phyloP scores from a whole-genome alignment of 2,329 filamentous ascomycete genomes.

The Fusarium papillatum region DNA sequence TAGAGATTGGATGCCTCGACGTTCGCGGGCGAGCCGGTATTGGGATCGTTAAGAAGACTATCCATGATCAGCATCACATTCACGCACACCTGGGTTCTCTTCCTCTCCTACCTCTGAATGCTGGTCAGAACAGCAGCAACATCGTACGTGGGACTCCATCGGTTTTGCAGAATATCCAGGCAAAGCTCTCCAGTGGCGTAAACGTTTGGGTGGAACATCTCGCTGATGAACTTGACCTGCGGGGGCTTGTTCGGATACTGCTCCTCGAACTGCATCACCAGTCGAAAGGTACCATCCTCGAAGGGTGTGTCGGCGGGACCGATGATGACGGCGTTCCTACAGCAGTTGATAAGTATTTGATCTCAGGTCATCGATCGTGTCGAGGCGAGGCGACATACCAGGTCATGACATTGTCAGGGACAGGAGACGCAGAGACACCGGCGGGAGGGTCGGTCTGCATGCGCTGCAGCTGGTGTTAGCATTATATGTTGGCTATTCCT shows the following conservation, averaged over 20 bases:
- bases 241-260: conserved; percentile 99
- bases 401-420: conserved; percentile 97
- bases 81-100: not conserved
- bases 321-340: conserved; percentile 98
- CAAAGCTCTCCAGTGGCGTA: conserved; percentile 98
- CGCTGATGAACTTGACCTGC: conserved; percentile 97
- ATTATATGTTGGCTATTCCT: not conserved
- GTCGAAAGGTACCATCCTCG: conserved; percentile 96
- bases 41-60: conserved; percentile 96
- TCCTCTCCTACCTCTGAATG: conserved; percentile 83
- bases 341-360: conserved; percentile 32
- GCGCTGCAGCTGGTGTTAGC: conserved; percentile 69
- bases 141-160: conserved; percentile 99
- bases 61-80: conserved; percentile 44
- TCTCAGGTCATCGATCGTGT: not conserved
- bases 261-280: conserved; percentile 99
- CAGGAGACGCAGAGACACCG: conserved; percentile 94
- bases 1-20: conserved; percentile 98
- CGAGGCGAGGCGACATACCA: conserved; percentile 71
- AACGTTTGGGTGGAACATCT: conserved; percentile 99
- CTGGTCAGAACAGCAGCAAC: conserved; percentile 97
- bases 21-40: conserved; percentile 98
- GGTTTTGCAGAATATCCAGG: conserved; percentile 95
- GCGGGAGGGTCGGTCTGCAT: conserved; percentile 99
- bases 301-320: conserved; percentile 97